Evolutionary conservation across 192 early-diverging fungal species (phyloP), one percentile per base, ranked within the genome.

Genomic region (Coemansia sp.): DNA sequence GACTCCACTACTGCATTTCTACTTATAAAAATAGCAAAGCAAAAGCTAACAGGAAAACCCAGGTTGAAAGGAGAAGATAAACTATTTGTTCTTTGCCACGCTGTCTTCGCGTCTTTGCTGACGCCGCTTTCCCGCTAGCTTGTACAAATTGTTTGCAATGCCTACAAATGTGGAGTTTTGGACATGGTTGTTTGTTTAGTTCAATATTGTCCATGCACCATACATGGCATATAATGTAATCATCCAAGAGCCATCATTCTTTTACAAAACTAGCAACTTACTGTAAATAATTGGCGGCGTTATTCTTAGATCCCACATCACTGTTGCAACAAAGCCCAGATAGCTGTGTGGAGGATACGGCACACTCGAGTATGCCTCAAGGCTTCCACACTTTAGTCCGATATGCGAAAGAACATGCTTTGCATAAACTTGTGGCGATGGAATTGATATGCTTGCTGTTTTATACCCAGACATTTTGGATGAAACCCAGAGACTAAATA

Each of bases 391-490:
- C 50, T 81, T 71, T 19, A 90, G 70, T 16, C 91, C 91, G 51
- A 93, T 85, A 61, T 89, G 87, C 5, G 75, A 71, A 51, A 98
- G 82, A 25, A 92, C 93, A 39, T 85, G 73, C 16, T 79, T 75
- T 8, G 95, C 96, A 79, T 91, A 98, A 25, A 84, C 74, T 44
- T 86, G 87, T 42, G 95, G 86, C 25, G 88, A 85, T 9, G 96
- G 96, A 42, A 93, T 91, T 17, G 90, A 64, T 38, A 88, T 81
- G 45, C 86, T 85, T n/a, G 93, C 75, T 39, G 85, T 87, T 68
- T 95, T 85, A 71, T 97, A 94, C 70, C 97, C 97, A 55, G 88
- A 90, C 95, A 99, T 97, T 46, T 90, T 89, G 4, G 95, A 92
- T n/a, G 88, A 85, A 55, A 97, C 95, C 89, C 95, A 99, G 75